Conservation (phyloP, 2,329 filamentous ascomycete species). For the Fusarium sp. region DNA sequence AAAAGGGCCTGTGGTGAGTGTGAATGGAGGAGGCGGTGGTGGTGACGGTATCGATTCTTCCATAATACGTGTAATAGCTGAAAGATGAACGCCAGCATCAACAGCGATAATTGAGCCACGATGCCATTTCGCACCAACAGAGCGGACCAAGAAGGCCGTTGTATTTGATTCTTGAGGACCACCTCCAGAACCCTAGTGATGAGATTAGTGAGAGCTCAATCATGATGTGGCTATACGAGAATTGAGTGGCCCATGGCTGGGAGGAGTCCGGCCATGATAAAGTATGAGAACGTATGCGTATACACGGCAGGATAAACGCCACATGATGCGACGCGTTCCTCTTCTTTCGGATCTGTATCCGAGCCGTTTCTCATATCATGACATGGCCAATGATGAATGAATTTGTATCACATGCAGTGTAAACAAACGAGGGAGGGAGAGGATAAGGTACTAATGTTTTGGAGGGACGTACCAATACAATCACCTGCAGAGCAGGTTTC, state of each 20-base stretch:
- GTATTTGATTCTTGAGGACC: slow-evolving; percentile 91
- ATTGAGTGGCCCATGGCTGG: slow-evolving; percentile 14
- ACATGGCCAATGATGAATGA: background rate
- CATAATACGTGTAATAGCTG: slow-evolving; percentile 84
- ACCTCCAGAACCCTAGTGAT: slow-evolving; percentile 80
- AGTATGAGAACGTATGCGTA: background rate
- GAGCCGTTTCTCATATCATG: slow-evolving; percentile 6
- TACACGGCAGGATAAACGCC: slow-evolving; percentile 13
- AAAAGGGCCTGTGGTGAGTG: slow-evolving; percentile 78
- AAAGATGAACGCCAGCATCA: slow-evolving; percentile 90
- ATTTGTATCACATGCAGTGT: slow-evolving; percentile 12
- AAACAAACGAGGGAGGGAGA: slow-evolving; percentile 19
- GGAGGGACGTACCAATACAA: slow-evolving; percentile 72
- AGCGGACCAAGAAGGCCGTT: slow-evolving; percentile 89
- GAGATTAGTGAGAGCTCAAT: slow-evolving; percentile 27
- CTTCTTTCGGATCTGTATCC: slow-evolving; percentile 4
- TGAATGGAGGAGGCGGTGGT: slow-evolving; percentile 58
- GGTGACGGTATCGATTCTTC: slow-evolving; percentile 61
- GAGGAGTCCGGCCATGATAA: background rate
- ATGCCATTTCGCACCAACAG: slow-evolving; percentile 80
- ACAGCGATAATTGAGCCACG: slow-evolving; percentile 89
- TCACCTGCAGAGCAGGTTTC: slow-evolving; percentile 74
- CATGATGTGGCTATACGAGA: background rate
- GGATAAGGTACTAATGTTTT: background rate
- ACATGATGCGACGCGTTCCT: slow-evolving; percentile 13